Base-by-base conservation (phyloP, 129 eudicot genomes). In the Silybum marianum region DNA sequence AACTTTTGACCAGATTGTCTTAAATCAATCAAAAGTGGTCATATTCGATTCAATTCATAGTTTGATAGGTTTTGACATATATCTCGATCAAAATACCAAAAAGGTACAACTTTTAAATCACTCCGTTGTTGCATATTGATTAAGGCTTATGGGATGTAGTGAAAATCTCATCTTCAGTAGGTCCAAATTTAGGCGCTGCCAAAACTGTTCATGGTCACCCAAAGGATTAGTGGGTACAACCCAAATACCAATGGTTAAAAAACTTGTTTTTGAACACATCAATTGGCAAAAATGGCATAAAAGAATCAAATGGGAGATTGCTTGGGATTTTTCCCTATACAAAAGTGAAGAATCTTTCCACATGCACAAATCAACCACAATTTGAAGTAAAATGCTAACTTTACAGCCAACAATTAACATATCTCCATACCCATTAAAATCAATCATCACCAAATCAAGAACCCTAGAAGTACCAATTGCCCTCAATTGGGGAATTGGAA, bases 291-390 rank as follows among this genome's bases (percentile, higher is more conserved):
- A 23, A 80, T 39, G 69, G 44, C 66, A 38, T 72, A 72, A 36
- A 80, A 62, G 73, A 72, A 80, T 80, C 84, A 80, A 71, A 71
- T 9, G 73, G 14, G 63, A 80, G 84, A 72, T 80, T 80, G 72
- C 65, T 72, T 80, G 72, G 44, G 84, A 60, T 48, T 80, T 80
- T 72, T 80, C 66, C 65, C 26, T 26, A 18, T 26, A 62, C 65
- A 62, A 72, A 58, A 38, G 73, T 60, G 78, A 58, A 80, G 84
- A 72, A 72, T 80, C 30, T 72, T 80, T 62, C 78, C 84, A 80
- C 73, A 39, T 80, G 78, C 78, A 80, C 46, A 72, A 72, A 76
- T 26, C 73, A 39, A 40, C 79, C 36, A 60, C 71, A 70, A 14
- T 48, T 13, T 30, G 24, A 54, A 71, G 77, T 32, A 28, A 9